phyloP scores from a whole-genome alignment of 768 basidiomycete species.

The Peribolospora kevripleyi region DNA sequence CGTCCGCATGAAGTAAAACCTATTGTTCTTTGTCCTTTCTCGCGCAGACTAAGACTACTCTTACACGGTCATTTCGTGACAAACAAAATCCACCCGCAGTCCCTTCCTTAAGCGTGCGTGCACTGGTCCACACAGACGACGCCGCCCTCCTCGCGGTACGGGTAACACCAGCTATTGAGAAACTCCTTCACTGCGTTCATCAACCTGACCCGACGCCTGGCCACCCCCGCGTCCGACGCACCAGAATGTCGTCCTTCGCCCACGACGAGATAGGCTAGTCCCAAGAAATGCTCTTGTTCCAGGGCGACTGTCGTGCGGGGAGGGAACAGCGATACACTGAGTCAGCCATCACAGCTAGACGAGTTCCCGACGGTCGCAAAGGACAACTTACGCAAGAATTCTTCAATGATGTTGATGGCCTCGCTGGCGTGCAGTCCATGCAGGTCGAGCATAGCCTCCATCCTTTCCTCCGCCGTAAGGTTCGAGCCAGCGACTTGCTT shows the following conservation, averaged over 20 bases:
- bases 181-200: too few species aligned
- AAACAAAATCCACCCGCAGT: too few species aligned
- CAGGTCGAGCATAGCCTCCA: conserved; percentile 54
- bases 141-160: too few species aligned
- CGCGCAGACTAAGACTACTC: too few species aligned
- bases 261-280: conserved; percentile 66
- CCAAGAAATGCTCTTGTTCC: conserved; percentile 68
- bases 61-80: too few species aligned
- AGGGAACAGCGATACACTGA: neutral
- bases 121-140: too few species aligned
- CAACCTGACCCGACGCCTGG: too few species aligned
- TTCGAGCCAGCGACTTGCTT: conserved; percentile 26
- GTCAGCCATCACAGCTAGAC: neutral
- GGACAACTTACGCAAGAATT: conserved; percentile 36
- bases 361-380: conserved; percentile 32
- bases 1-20: too few species aligned
- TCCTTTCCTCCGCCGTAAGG: conserved; percentile 60
- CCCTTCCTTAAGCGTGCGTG: too few species aligned
- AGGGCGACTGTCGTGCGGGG: conserved; percentile 18
- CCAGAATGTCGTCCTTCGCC: conserved; percentile 21
- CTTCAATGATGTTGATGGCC: conserved; percentile 69
- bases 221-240: too few species aligned
- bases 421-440: conserved; percentile 80
- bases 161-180: too few species aligned
- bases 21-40: too few species aligned